A percentile compares a stretch with the other conserved stretches of the same genome.
Evolutionary conservation across 2,329 filamentous ascomycete genomes (phyloP).

Genomic region (Calonectria hawksworthii): DNA sequence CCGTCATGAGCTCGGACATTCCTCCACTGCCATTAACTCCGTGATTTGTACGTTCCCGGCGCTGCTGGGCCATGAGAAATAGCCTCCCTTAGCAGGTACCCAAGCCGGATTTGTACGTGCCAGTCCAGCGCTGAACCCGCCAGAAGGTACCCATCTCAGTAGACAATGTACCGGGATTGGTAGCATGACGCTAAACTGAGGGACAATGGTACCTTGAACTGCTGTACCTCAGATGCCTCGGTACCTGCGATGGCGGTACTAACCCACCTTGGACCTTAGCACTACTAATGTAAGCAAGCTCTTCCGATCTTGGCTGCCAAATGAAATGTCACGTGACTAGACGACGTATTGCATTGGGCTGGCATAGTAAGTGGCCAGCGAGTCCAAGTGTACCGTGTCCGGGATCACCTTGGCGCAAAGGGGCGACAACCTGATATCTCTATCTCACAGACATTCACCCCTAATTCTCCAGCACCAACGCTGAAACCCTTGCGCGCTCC

Average conservation of each 20-base stretch:
- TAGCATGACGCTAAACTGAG: background rate
- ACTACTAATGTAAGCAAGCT: background rate
- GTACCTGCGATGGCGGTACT: background rate
- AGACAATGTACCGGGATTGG: background rate
- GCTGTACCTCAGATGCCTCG: background rate
- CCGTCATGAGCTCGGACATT: background rate
- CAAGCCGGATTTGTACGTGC: background rate
- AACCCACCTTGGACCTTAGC: background rate
- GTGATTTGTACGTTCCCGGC: background rate
- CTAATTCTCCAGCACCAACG: slow-evolving; percentile 29
- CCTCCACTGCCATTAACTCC: background rate
- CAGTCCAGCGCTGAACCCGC: background rate
- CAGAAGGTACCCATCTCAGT: background rate
- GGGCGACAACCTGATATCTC: slow-evolving; percentile 38
- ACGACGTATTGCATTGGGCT: slow-evolving; percentile 39
- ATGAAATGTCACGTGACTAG: slow-evolving; percentile 29
- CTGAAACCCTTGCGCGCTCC: slow-evolving; percentile 18
- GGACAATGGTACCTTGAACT: background rate
- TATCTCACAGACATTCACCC: slow-evolving; percentile 29
- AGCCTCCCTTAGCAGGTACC: background rate
- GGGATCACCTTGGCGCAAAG: slow-evolving; percentile 44
- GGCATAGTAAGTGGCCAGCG: slow-evolving; percentile 22
- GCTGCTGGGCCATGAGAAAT: background rate
- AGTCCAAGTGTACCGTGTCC: slow-evolving; percentile 46
- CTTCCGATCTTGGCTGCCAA: background rate